These are phyloP conservation scores for Xanthoconium purpureum DNA, from an alignment of 768 basidiomycete species.

Conservation along the genomic window DNA sequence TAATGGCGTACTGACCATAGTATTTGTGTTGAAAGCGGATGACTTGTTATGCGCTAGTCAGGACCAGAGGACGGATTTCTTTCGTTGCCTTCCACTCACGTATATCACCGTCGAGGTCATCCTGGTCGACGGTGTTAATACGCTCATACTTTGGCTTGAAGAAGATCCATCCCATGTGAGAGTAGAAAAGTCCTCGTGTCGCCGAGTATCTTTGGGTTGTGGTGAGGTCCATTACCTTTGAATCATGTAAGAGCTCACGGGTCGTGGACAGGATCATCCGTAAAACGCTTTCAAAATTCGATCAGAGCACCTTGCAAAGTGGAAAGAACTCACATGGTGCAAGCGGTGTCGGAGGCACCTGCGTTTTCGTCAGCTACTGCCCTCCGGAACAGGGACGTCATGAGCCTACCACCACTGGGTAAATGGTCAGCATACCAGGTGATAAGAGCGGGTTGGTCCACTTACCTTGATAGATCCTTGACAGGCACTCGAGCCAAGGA, in stretches of 20 bases:
- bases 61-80: neutral
- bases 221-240: neutral
- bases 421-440: neutral
- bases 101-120: conserved; percentile 3
- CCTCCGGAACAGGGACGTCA: neutral
- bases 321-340: conserved; percentile 6
- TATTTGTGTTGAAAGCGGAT: conserved; percentile 12
- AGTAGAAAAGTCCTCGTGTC: conserved; percentile 7
- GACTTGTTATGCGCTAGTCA: neutral
- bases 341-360: conserved; percentile 13
- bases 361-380: neutral
- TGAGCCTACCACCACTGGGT: conserved; percentile 8
- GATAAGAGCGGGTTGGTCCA: neutral
- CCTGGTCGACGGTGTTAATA: conserved; percentile 2
- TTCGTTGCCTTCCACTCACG: conserved; percentile 7
- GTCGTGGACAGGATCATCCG: conserved; percentile 11
- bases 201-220: conserved; percentile 6
- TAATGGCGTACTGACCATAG: conserved; percentile 2
- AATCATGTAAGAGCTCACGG: conserved; percentile 2
- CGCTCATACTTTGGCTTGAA: conserved; percentile 11
- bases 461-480: conserved; percentile 11
- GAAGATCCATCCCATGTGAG: conserved; percentile 13
- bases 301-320: neutral
- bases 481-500: conserved; percentile 6
- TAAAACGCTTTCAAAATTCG: conserved; percentile 1